Evolutionary conservation across 805 yeast genomes (phyloP), one percentile per base, ranked within the genome.

Genomic region (Kodamaea kakaduensis): DNA sequence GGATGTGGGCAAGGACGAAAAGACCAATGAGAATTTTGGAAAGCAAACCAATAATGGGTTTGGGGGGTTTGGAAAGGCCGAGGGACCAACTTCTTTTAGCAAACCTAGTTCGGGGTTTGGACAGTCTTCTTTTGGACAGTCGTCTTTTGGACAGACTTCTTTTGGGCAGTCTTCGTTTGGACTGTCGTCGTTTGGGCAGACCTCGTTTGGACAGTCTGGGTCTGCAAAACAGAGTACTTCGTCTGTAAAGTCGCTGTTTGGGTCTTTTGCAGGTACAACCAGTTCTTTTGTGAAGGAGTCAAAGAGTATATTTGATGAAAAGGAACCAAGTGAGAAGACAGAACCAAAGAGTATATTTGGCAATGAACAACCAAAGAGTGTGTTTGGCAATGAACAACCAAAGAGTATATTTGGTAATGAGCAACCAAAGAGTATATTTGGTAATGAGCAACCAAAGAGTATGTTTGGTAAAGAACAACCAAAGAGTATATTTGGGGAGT

Each of bases 81-180:
- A 20, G 10, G 32, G 33, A 16, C 25, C 37, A 21, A 33, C 25
- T 10, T 9, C 24, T 25, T 27, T 38, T 30, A 35, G 34, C 3
- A 15, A 23, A 21, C 6, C 23, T 22, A 5, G 17, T 9, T 21
- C 22, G 17, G 30, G 24, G 12, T 22, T 22, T 22, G 27, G 34
- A 9, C 18, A 21, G 9, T 13, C 34, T 30, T 9, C 18, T 18
- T 26, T 26, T 26, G 25, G 33, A 7, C 24, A 19, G 9, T 19
- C 33, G n/a, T 12, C 30, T 10, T 27, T 28, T 18, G 34, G 31
- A 9, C 17, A 16, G 24, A 21, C 33, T 28, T 21, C 37, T 6
- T 40, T 43, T 25, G 48, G 46, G 14, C 29, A 37, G 24, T 10
- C 42, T 6, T 36, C 43, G 3, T 51, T 47, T 32, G 56, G 56